Percentiles rank a stretch among this genome's conserved stretches.
Evolutionary conservation across 2,329 filamentous ascomycete genomes (phyloP).

Genomic region (Aspergillus carbonarius): DNA sequence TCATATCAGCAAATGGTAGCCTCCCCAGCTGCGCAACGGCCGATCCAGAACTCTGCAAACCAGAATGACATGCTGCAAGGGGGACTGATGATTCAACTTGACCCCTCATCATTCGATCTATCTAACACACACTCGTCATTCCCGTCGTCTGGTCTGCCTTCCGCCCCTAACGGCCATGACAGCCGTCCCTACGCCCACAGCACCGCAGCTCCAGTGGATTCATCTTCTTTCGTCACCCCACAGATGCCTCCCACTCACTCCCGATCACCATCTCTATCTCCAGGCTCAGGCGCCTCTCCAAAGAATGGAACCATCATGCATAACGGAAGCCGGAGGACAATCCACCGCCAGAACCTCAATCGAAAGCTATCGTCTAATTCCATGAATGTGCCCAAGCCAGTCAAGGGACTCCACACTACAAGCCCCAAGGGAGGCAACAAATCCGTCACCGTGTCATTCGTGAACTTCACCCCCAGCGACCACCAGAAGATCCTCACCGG

Average conservation of each 20-base stretch:
- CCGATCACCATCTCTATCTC: constrained; percentile 41
- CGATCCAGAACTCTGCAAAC: constrained; percentile 27
- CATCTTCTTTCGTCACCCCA: constrained; percentile 32
- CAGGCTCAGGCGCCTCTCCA: constrained; percentile 33
- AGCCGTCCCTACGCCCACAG: constrained; percentile 17
- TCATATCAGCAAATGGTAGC: constrained; percentile 37
- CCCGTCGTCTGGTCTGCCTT: constrained; percentile 23
- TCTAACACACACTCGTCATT: constrained; percentile 30
- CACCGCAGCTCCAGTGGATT: constrained; percentile 22
- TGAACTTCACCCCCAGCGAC: constrained; percentile 87
- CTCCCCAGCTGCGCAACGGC: constrained; percentile 36
- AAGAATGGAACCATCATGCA: constrained; percentile 24
- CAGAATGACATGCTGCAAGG: constrained; percentile 39
- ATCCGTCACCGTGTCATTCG: constrained; percentile 63
- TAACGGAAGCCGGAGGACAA: constrained; percentile 29
- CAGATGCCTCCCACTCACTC: constrained; percentile 26
- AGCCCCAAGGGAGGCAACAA: constrained; percentile 34
- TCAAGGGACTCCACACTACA: constrained; percentile 28
- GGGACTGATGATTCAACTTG: constrained; percentile 43
- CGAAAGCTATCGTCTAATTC: constrained; percentile 43
- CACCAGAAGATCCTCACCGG: constrained; percentile 77
- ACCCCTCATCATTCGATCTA: constrained; percentile 37
- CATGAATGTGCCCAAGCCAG: constrained; percentile 31
- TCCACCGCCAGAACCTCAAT: constrained; percentile 39
- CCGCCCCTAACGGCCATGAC: constrained; percentile 17